Evolutionary conservation across 352 stramenopile genomes (phyloP).

Genomic region (Achlya hypogyna): DNA sequence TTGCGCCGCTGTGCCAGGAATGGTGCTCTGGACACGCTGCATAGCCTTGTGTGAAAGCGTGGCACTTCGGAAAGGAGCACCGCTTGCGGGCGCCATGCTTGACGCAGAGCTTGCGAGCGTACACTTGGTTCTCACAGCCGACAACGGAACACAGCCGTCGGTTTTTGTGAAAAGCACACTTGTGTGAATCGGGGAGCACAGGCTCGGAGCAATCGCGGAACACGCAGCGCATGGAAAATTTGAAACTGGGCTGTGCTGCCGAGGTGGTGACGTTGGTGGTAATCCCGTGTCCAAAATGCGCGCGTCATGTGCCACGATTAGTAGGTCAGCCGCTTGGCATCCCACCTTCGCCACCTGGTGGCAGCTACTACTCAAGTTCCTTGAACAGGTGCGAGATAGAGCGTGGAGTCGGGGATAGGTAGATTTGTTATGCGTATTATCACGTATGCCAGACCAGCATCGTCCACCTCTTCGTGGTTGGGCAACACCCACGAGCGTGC

Average conservation of each 20-base stretch:
- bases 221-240: not conserved
- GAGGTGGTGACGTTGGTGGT: not conserved
- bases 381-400: not conserved
- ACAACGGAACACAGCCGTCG: not conserved
- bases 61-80: not conserved
- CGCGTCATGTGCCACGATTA: not conserved
- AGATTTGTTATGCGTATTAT: not conserved
- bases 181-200: not conserved
- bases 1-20: not conserved
- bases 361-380: not conserved
- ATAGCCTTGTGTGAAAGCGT: not conserved
- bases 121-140: constrained; percentile 7
- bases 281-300: too few relatives aligned
- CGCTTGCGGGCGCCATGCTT: not conserved
- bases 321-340: not conserved
- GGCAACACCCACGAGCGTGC: not conserved
- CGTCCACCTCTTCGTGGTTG: not conserved
- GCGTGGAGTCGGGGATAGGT: not conserved
- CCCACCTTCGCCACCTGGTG: not conserved
- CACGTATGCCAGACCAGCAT: not conserved
- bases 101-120: constrained; percentile 6
- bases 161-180: not conserved
- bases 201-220: not conserved
- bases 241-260: not conserved
- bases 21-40: not conserved